Evolutionary conservation across 441 rosid genomes (phyloP).

Genomic region (Populus hybrid): DNA sequence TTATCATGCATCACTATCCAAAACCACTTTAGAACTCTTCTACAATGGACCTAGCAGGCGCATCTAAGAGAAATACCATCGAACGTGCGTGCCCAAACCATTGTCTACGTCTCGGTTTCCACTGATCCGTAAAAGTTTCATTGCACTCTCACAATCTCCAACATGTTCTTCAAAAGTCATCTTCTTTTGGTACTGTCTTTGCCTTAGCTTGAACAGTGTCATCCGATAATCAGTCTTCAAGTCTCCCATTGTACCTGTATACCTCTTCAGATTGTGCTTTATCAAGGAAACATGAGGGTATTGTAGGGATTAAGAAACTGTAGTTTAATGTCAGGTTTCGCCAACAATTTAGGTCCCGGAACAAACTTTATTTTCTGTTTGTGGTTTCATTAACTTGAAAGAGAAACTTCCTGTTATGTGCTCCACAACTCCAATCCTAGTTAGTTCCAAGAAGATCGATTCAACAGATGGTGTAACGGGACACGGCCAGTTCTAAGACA

Average conservation of each 20-base stretch:
- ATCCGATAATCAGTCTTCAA: background rate
- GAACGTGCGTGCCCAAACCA: background rate
- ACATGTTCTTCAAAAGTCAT: background rate
- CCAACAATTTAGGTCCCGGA: background rate
- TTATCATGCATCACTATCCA: conserved; percentile 7
- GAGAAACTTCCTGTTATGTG: background rate
- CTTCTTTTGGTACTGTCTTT: background rate
- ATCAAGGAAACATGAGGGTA: background rate
- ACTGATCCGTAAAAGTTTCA: background rate
- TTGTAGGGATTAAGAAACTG: background rate
- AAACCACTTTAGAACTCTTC: conserved; percentile 7
- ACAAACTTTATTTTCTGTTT: background rate
- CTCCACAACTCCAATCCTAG: background rate
- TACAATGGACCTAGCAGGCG: background rate
- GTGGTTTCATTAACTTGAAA: background rate
- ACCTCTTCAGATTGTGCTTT: no score
- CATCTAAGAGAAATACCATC: background rate
- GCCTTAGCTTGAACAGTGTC: conserved; percentile 28
- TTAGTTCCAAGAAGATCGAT: background rate
- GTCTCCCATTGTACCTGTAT: background rate
- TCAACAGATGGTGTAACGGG: background rate
- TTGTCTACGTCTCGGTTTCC: background rate
- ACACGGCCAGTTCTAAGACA: background rate
- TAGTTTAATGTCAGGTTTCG: background rate
- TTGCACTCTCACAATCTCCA: background rate